These are phyloP conservation scores for Erythrophleum fordii DNA, from an alignment of 306 rosid genomes.

Conservation along the genomic window DNA sequence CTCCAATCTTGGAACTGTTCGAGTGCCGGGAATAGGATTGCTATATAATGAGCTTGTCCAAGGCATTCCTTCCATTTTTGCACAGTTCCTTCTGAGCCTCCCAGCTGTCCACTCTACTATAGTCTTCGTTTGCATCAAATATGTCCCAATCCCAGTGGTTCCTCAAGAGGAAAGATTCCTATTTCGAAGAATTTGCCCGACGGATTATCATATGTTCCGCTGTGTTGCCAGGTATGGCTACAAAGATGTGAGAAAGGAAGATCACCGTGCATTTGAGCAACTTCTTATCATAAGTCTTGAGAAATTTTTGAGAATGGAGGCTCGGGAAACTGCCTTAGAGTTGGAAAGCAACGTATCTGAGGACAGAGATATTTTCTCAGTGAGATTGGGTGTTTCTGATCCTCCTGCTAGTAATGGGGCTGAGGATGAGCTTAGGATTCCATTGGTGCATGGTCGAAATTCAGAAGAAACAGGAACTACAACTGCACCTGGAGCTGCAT, in stretches of 20 bases:
- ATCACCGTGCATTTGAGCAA: slow-evolving; percentile 88
- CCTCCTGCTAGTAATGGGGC: slow-evolving; percentile 42
- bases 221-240: slow-evolving; percentile 94
- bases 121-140: slow-evolving; percentile 93
- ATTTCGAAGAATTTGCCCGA: slow-evolving; percentile 90
- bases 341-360: slow-evolving; percentile 63
- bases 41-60: slow-evolving; percentile 46
- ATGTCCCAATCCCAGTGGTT: slow-evolving; percentile 89
- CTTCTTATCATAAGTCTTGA: slow-evolving; percentile 85
- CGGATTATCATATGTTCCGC: slow-evolving; percentile 94
- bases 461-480: slow-evolving; percentile 43
- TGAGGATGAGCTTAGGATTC: slow-evolving; percentile 68
- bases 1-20: slow-evolving; percentile 84
- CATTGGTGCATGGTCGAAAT: slow-evolving; percentile 61
- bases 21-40: slow-evolving; percentile 95
- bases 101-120: slow-evolving; percentile 52
- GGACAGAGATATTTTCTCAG: slow-evolving; percentile 53
- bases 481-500: slow-evolving; percentile 43
- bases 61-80: slow-evolving; percentile 30
- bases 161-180: slow-evolving; percentile 96
- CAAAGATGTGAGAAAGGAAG: slow-evolving; percentile 92
- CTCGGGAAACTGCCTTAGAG: slow-evolving; percentile 81
- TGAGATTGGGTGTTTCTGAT: slow-evolving; percentile 47
- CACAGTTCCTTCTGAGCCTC: slow-evolving; percentile 19
- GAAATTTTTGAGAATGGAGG: slow-evolving; percentile 87